phyloP scores from a whole-genome alignment of 192 early-diverging fungal genomes.

The Coemansia sp. region DNA sequence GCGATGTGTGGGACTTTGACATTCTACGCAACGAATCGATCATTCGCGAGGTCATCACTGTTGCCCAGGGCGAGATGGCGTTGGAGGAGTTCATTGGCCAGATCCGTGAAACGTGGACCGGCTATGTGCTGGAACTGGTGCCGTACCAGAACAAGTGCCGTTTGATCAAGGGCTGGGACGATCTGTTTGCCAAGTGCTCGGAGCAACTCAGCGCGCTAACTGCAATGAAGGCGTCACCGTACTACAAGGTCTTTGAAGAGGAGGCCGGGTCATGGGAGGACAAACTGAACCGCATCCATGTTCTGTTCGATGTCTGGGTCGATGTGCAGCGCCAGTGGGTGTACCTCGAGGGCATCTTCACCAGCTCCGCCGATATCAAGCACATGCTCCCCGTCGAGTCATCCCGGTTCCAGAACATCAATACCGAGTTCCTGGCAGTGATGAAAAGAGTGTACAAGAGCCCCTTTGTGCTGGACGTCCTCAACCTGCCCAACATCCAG shows the following conservation, averaged over 20 bases:
- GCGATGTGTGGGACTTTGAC: conserved; percentile 94
- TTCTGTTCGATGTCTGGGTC: conserved; percentile 99
- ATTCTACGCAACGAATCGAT: conserved; percentile 80
- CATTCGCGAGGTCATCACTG: conserved; percentile 86
- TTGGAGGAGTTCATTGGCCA: conserved; percentile 97
- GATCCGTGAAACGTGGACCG: conserved; percentile 87
- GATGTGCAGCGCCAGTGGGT: conserved; percentile 99
- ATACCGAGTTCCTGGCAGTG: conserved; percentile 94
- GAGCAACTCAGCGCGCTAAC: conserved; percentile 94
- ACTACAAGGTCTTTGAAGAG: conserved; percentile 98
- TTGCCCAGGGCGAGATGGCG: conserved; percentile 99
- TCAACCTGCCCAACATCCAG: conserved; percentile 90
- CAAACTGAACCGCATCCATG: conserved; percentile 91
- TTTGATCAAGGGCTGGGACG: conserved; percentile 97
- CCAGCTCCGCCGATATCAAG: conserved; percentile 95
- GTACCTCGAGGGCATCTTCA: conserved; percentile 98
- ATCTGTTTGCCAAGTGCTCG: conserved; percentile 92
- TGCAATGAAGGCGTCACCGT: conserved; percentile 97
- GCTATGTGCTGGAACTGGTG: conserved; percentile 90
- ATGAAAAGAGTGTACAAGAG: conserved; percentile 99
- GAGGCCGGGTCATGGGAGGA: conserved; percentile 95
- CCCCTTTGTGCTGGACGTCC: conserved; percentile 93
- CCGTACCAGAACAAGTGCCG: conserved; percentile 98
- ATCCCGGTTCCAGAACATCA: conserved; percentile 95
- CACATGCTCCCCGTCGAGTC: conserved; percentile 94